phyloP scores from a whole-genome alignment of 805 yeast species.

The Metschnikowia anglica region DNA sequence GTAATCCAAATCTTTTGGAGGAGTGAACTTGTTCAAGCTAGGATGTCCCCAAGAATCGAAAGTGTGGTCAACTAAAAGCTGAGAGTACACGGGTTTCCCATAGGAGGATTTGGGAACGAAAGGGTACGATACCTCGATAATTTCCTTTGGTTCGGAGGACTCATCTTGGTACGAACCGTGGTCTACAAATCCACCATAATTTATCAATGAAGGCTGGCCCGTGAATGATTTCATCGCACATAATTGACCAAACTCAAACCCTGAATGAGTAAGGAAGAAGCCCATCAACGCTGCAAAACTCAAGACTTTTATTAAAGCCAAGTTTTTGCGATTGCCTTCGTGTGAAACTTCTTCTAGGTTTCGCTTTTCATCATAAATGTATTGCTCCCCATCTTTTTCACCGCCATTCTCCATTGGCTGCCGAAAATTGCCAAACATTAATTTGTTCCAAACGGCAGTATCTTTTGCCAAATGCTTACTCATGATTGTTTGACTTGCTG shows the following conservation, averaged over 20 bases:
- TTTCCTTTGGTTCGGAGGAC: conserved; percentile 15
- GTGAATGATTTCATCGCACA: neutral
- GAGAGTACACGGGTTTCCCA: conserved; percentile 40
- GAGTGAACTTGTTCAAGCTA: conserved; percentile 36
- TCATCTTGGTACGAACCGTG: neutral
- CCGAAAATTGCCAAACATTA: conserved; percentile 14
- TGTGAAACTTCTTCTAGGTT: neutral
- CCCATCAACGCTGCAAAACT: neutral
- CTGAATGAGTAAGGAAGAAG: conserved; percentile 1
- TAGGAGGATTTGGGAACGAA: conserved; percentile 22
- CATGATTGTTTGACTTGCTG: conserved; percentile 3
- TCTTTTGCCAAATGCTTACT: conserved; percentile 19
- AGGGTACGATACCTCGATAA: conserved; percentile 31
- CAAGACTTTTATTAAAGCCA: neutral
- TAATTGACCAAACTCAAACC: neutral
- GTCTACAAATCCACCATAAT: conserved; percentile 9
- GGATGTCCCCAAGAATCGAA: conserved; percentile 69
- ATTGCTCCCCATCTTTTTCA: neutral
- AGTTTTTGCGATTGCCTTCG: neutral
- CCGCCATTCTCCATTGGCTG: neutral
- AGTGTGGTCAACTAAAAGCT: conserved; percentile 42
- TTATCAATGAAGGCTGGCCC: neutral
- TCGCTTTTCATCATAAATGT: neutral
- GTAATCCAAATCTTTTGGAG: conserved; percentile 46
- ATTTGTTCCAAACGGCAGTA: conserved; percentile 20